Percentiles rank a stretch among this genome's conserved stretches.
These are phyloP conservation scores for Aspergillus pseudoviridinutans DNA, from an alignment of 2,329 filamentous ascomycete species.

Conservation along the genomic window DNA sequence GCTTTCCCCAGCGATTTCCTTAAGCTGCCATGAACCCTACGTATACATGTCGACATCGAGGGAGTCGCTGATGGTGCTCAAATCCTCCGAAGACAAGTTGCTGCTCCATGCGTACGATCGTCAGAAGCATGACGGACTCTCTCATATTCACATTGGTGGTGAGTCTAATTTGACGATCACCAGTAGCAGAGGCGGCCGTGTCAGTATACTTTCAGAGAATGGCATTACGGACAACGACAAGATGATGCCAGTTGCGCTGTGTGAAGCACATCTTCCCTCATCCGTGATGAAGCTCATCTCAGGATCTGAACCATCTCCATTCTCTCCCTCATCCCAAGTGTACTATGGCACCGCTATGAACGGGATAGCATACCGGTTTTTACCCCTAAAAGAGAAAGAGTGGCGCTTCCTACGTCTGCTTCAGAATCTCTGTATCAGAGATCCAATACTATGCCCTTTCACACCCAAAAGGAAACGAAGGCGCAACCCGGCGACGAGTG, in stretches of 20 bases:
- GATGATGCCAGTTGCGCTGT: conserved; percentile 26
- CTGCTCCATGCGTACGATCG: conserved; percentile 32
- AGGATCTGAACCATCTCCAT: conserved; percentile 13
- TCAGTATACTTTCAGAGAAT: conserved; percentile 38
- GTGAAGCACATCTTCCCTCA: conserved; percentile 31
- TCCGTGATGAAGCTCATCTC: conserved; percentile 31
- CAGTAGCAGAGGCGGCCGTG: conserved; percentile 49
- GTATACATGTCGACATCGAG: conserved; percentile 53
- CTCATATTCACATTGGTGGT: conserved; percentile 37
- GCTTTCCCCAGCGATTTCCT: conserved; percentile 48
- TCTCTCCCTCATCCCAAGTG: conserved; percentile 36
- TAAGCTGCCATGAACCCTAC: conserved; percentile 44
- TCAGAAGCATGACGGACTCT: conserved; percentile 29
- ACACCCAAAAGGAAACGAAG: conserved; percentile 29
- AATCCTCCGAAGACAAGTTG: conserved; percentile 35
- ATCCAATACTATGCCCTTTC: conserved; percentile 50
- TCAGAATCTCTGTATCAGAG: conserved; percentile 61
- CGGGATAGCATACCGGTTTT: conserved; percentile 67
- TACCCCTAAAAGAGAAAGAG: conserved; percentile 57
- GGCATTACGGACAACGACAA: conserved; percentile 25
- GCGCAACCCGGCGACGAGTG: conserved; percentile 26
- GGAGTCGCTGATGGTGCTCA: conserved; percentile 51
- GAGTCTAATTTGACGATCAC: conserved; percentile 46
- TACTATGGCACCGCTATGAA: conserved; percentile 65
- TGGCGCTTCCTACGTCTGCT: conserved; percentile 70